A percentile compares a stretch with the other conserved stretches of the same genome.
phyloP scores from a whole-genome alignment of 306 rosid genomes.

The Pyrus betulifolia region DNA sequence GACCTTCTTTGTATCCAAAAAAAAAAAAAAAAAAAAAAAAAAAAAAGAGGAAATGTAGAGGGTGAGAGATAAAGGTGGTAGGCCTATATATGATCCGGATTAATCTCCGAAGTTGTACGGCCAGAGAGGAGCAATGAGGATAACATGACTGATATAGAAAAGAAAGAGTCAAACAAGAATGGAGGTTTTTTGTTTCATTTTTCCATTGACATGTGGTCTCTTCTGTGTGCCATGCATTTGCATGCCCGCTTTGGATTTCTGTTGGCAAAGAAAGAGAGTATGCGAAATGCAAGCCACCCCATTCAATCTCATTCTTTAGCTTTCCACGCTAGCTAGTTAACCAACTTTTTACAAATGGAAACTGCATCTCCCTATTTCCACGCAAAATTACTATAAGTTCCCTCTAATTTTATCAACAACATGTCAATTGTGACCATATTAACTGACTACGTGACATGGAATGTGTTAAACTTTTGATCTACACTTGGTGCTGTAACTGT shows the following conservation, averaged over 20 bases:
- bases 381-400: neutral
- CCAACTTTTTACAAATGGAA: neutral
- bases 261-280: neutral
- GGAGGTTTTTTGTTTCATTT: neutral
- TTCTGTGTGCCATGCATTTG: neutral
- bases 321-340: slow-evolving; percentile 1
- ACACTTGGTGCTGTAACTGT: too few relatives aligned
- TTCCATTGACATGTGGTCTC: slow-evolving; percentile 13
- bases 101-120: slow-evolving; percentile 6
- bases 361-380: neutral
- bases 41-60: neutral
- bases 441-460: too few relatives aligned
- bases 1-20: neutral
- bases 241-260: neutral
- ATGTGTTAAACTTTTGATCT: too few relatives aligned
- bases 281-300: slow-evolving; percentile 29
- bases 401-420: too few relatives aligned
- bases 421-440: too few relatives aligned
- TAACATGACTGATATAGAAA: too few relatives aligned
- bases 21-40: neutral
- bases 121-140: neutral
- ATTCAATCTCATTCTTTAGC: neutral
- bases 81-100: slow-evolving; percentile 14
- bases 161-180: too few relatives aligned
- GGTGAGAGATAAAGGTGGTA: neutral